Conservation (phyloP, 495 filamentous ascomycete species). For the Podospora bellae-mahoneyi region DNA sequence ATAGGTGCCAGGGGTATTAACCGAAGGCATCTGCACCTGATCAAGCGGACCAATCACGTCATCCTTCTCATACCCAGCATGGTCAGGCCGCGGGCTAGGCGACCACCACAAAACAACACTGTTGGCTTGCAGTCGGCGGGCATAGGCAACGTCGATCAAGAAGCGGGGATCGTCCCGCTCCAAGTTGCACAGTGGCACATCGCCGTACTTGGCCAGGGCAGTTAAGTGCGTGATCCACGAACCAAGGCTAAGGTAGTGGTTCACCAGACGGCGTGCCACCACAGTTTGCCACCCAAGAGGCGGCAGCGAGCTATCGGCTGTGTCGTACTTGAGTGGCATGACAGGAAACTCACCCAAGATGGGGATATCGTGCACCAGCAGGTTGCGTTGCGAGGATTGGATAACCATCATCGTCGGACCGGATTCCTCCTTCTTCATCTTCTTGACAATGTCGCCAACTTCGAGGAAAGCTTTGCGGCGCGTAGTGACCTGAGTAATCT, state of each 20-base stretch:
- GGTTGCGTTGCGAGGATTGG: constrained; percentile 79
- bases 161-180: constrained; percentile 91
- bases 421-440: constrained; percentile 76
- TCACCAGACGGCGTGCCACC: constrained; percentile 78
- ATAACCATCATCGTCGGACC: constrained; percentile 78
- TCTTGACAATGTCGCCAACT: constrained; percentile 78
- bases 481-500: constrained; percentile 80
- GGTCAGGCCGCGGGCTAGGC: constrained; percentile 75
- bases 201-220: constrained; percentile 83
- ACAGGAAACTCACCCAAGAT: constrained; percentile 80
- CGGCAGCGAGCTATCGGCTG: constrained; percentile 79
- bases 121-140: constrained; percentile 81
- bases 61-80: constrained; percentile 94
- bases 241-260: constrained; percentile 84
- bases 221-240: constrained; percentile 88
- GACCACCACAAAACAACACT: constrained; percentile 99
- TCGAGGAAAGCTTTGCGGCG: constrained; percentile 84
- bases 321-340: constrained; percentile 73
- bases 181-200: constrained; percentile 91
- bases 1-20: constrained; percentile 90
- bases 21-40: constrained; percentile 86
- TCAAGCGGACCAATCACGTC: constrained; percentile 81
- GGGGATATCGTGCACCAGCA: constrained; percentile 80
- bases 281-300: constrained; percentile 93
- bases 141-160: constrained; percentile 94